Evolutionary conservation across 1,284 basidiomycete genomes (phyloP).

Genomic region (Golubevia sp.): DNA sequence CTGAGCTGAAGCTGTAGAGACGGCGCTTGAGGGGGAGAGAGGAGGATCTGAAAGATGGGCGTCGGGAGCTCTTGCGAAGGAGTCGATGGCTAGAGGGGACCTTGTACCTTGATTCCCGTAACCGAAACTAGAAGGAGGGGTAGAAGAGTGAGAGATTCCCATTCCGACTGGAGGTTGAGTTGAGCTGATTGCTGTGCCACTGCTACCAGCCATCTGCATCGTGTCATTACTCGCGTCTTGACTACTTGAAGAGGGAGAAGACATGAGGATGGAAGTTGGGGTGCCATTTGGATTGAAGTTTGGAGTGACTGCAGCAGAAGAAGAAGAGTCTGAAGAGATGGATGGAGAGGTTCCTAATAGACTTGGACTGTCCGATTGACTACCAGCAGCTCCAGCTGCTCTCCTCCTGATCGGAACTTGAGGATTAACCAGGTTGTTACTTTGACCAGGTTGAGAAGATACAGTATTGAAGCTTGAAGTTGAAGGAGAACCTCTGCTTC

Average conservation of each 20-base stretch:
- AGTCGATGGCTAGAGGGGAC: not conserved
- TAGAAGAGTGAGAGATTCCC: constrained; percentile 1
- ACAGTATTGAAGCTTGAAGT: too few relatives aligned
- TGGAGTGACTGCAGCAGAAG: not conserved
- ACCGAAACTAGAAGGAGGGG: not conserved
- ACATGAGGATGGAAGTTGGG: not conserved
- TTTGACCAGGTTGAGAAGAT: too few relatives aligned
- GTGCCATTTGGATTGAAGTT: constrained; percentile 3
- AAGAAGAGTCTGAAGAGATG: constrained; percentile 4
- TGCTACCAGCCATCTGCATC: not conserved
- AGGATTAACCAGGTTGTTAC: not conserved
- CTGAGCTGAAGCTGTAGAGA: constrained; percentile 4
- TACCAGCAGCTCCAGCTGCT: not conserved
- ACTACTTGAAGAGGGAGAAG: not conserved
- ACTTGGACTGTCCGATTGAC: not conserved
- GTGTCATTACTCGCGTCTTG: not conserved
- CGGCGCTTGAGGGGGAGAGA: not conserved
- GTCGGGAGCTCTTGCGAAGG: not conserved
- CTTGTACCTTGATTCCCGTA: not conserved
- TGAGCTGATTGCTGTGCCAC: not conserved
- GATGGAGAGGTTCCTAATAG: not conserved
- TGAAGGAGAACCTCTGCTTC: constrained; percentile 15
- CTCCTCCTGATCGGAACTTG: not conserved
- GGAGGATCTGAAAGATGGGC: not conserved
- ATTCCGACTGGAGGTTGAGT: constrained; percentile 12